A percentile compares a stretch with the other conserved stretches of the same genome.
These are phyloP conservation scores for Neonothopanus nambi DNA, from an alignment of 1,284 basidiomycete genomes.

Conservation along the genomic window DNA sequence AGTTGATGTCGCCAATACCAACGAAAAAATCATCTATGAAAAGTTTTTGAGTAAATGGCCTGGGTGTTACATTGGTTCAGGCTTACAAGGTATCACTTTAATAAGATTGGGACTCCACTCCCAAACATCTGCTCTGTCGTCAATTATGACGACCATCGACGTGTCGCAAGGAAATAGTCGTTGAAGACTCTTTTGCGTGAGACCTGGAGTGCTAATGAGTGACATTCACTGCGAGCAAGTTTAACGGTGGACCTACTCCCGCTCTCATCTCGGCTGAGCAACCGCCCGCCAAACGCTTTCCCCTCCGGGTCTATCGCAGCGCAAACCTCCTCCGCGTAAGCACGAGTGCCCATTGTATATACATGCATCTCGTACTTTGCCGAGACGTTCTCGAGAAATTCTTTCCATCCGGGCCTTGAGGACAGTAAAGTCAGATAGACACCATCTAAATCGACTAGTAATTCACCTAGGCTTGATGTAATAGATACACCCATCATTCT, in stretches of 20 bases:
- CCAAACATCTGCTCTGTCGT: conserved; percentile 98
- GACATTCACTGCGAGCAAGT: conserved; percentile 9
- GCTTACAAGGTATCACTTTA: conserved; percentile 94
- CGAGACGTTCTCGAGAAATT: conserved; percentile 75
- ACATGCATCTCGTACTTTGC: conserved; percentile 97
- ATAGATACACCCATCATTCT: conserved; percentile 87
- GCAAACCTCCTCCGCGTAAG: conserved; percentile 96
- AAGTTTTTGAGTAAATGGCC: conserved; percentile 9
- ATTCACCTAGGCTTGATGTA: conserved; percentile 93
- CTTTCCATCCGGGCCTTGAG: conserved; percentile 80
- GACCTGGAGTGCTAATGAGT: conserved; percentile 42
- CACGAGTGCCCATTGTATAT: conserved; percentile 98
- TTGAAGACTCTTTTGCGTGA: conserved; percentile 89
- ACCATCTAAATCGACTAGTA: conserved; percentile 16
- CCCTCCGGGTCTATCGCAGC: conserved; percentile 90
- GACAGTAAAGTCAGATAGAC: conserved; percentile 18
- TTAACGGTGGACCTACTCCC: conserved; percentile 64
- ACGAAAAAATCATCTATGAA: conserved; percentile 91
- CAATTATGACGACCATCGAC: conserved; percentile 99
- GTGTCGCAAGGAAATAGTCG: conserved; percentile 95
- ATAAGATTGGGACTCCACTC: conserved; percentile 93
- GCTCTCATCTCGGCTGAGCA: conserved; percentile 93
- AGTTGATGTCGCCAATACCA: conserved; percentile 99
- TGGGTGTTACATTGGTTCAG: conserved; percentile 3
- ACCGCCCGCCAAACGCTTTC: conserved; percentile 82